Percentiles rank a stretch among this genome's conserved stretches.
These are phyloP conservation scores for Gardenia jasminoides DNA, from an alignment of 257 asterid species.

Conservation along the genomic window DNA sequence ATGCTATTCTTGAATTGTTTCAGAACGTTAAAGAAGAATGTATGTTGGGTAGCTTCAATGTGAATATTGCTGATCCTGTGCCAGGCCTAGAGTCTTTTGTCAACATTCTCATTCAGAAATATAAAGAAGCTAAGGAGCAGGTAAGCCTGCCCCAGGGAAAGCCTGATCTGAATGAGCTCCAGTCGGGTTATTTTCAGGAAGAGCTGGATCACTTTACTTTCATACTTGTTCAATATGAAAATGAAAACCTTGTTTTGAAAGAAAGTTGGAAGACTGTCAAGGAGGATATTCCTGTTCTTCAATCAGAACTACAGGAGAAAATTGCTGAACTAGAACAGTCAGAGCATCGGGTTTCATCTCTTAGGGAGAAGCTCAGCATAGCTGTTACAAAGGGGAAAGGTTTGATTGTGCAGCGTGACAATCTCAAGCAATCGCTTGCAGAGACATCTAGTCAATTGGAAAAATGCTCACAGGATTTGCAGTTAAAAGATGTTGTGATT, in stretches of 20 bases:
- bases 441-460: slow-evolving; percentile 74
- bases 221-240: slow-evolving; percentile 52
- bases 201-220: slow-evolving; percentile 57
- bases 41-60: slow-evolving; percentile 41
- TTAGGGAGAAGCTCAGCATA: slow-evolving; percentile 91
- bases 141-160: slow-evolving; percentile 35
- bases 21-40: slow-evolving; percentile 58
- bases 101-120: slow-evolving; percentile 57
- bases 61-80: slow-evolving; percentile 46
- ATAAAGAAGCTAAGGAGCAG: slow-evolving; percentile 51
- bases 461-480: slow-evolving; percentile 72
- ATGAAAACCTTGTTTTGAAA: slow-evolving; percentile 59
- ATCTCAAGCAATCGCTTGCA: slow-evolving; percentile 84
- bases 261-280: slow-evolving; percentile 61
- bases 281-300: slow-evolving; percentile 47
- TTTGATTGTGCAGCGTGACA: slow-evolving; percentile 86
- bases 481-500: slow-evolving; percentile 64
- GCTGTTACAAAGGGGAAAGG: slow-evolving; percentile 98
- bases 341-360: slow-evolving; percentile 86
- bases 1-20: slow-evolving; percentile 48
- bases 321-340: slow-evolving; percentile 78
- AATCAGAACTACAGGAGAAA: slow-evolving; percentile 55
- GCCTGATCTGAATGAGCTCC: slow-evolving; percentile 46
- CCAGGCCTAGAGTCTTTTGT: slow-evolving; percentile 55
- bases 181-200: slow-evolving; percentile 48